Evolutionary conservation across 2,329 filamentous ascomycete species (phyloP), one percentile per base, ranked within the genome.

Genomic region (Rhytidhysteron rufulum): DNA sequence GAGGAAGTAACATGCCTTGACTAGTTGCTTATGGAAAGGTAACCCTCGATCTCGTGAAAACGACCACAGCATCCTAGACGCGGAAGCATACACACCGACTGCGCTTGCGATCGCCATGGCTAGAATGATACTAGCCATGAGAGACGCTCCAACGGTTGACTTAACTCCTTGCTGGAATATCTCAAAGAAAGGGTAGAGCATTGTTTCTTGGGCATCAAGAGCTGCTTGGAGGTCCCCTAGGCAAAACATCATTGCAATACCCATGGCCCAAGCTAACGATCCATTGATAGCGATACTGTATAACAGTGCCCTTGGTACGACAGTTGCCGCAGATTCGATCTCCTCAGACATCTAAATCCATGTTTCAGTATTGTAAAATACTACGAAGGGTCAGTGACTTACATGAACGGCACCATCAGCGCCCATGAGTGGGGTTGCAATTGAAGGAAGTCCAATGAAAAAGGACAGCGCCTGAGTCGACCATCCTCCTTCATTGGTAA

Each of bases 401-500:
- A 45, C 40, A 22, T 45, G 63, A 37, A 48, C 61, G 53, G 16
- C 56, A 49, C 19, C 53, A 51, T 20, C 57, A 49, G 42, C 59
- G 48, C 27, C 53, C 39, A 40, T 54, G 54, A 36, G 50, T 8
- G 24, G 8, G 13, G 8, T 13, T 8, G 24, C 24, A 27, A 27
- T 8, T 8, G 24, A 8, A 13, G 8, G 7, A 13, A 27, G 24
- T 7, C 24, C 24, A 13, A 27, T 13, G 24, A 27, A 27, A 7
- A 7, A 27, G 7, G 24, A 7, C 24, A 27, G 13, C 7, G 8
- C 13, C 24, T 8, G 7, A 8, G 24, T 8, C 7, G 24, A 27
- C 24, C 24, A 27, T 8, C 24, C 24, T 7, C 24, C 24, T 27
- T 68, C 40, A 41, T 73, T 71, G n/a, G 54, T 53, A 43, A 73